Base-by-base conservation (phyloP, 176 grass and related monocot species). In the Zizania latifolia region DNA sequence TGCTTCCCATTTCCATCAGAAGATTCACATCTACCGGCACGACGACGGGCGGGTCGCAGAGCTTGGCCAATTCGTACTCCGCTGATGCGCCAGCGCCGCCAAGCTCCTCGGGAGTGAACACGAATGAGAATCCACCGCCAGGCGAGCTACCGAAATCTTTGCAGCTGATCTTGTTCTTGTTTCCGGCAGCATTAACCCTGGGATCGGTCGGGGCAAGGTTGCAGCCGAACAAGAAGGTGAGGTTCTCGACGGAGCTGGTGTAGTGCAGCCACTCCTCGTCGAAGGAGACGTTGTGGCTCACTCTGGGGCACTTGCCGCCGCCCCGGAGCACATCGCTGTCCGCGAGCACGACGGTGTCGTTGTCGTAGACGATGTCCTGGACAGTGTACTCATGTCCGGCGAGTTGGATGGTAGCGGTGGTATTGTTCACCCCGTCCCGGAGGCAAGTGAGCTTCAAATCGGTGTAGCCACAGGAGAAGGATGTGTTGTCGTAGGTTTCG, bases 131-230 rank as follows among this genome's bases (percentile, higher is more conserved):
- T n/a, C n/a, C n/a, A n/a, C n/a, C n/a, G 3, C 0, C 16, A 4
- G 6, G 4, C 0, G 0, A 1, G 6, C 0, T 2, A 0, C 0
- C 1, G 30, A 60, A 58, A 0, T 0, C 31, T 0, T 0, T 0
- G 55, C 78, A 71, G 0, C 0, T 3, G 54, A 88, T 76, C 24
- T 11, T 0, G 44, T 45, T 4, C 0, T 0, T 10, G 0, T 7
- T 4, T 8, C 0, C 0, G 16, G 0, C 0, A 7, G 0, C 0
- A 7, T n/a, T n/a, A n/a, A 17, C 11, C 35, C 0, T 0, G 0
- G 0, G 0, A 0, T 13, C 2, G 5, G 0, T 0, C 2, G 0
- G 16, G 16, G 1, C 4, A 6, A 0, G 7, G 60, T 46, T 0
- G 45, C 86, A 89, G 15, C n/a, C 35, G 12, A 30, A 76, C 58